These are phyloP conservation scores for Speleostelium caveatum DNA, from an alignment of 78 protist species.

Conservation along the genomic window DNA sequence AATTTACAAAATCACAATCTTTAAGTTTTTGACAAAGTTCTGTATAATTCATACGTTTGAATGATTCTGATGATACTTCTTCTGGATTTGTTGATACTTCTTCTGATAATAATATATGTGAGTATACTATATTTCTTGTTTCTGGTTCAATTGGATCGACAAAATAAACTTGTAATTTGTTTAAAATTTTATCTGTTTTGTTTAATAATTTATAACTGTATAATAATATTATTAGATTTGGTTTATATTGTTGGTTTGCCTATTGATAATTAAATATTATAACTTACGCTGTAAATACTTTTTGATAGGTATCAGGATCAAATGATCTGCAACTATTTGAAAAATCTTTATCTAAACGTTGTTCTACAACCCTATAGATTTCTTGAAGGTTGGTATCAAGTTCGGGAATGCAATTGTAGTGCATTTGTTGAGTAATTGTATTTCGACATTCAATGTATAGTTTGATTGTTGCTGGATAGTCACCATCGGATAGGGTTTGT, in stretches of 20 bases:
- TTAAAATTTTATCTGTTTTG: constrained; percentile 21
- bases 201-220: constrained; percentile 45
- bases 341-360: constrained; percentile 72
- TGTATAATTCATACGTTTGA: constrained; percentile 17
- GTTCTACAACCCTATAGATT: constrained; percentile 65
- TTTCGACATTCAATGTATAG: constrained; percentile 51
- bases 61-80: too few species aligned
- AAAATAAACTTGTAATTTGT: constrained; percentile 56
- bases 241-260: background rate
- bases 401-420: constrained; percentile 64
- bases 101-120: constrained; percentile 65
- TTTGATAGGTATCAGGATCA: constrained; percentile 38
- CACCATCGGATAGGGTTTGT: constrained; percentile 73
- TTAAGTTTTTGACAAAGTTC: constrained; percentile 34
- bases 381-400: constrained; percentile 41
- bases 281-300: constrained; percentile 53
- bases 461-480: constrained; percentile 73
- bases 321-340: constrained; percentile 57
- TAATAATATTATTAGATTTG: background rate
- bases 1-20: constrained; percentile 60
- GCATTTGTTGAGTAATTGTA: constrained; percentile 24
- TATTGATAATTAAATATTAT: background rate
- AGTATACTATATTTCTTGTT: constrained; percentile 67
- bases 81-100: constrained; percentile 56
- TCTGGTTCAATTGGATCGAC: constrained; percentile 78